A percentile compares a stretch with the other conserved stretches of the same genome.
Conservation (phyloP, 192 early-diverging fungal genomes). For the Coemansia sp. region DNA sequence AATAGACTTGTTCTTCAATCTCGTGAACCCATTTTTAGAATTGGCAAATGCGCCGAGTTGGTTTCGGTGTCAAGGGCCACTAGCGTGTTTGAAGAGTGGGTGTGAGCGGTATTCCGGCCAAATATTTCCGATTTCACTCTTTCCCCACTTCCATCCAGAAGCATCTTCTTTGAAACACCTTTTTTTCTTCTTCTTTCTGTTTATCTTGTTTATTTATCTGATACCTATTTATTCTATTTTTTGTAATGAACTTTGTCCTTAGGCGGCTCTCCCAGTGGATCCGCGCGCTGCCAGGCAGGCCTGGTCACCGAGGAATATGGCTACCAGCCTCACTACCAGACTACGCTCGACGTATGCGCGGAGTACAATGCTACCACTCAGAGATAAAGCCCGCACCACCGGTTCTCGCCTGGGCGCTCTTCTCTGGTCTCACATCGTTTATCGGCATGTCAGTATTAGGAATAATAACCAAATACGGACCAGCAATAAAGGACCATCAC, state of each 20-base stretch:
- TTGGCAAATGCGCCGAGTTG: not conserved
- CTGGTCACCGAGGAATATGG: slow-evolving; percentile 37
- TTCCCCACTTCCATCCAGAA: not conserved
- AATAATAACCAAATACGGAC: slow-evolving; percentile 45
- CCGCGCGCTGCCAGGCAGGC: slow-evolving; percentile 32
- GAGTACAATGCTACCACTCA: slow-evolving; percentile 36
- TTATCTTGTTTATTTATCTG: not conserved
- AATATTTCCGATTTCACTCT: not conserved
- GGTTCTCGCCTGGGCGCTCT: slow-evolving; percentile 39
- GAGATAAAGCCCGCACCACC: slow-evolving; percentile 30
- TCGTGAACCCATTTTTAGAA: not conserved
- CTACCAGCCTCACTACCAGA: slow-evolving; percentile 21
- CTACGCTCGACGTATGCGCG: slow-evolving; percentile 42
- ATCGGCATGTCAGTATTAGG: slow-evolving; percentile 29
- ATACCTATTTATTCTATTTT: not conserved
- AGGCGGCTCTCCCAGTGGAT: slow-evolving; percentile 38
- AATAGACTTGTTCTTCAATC: not conserved
- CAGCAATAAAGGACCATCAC: slow-evolving; percentile 41
- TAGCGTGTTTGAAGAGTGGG: not conserved
- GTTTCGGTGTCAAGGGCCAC: not conserved
- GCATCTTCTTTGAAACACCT: not conserved
- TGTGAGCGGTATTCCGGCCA: not conserved
- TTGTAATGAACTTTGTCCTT: slow-evolving; percentile 28
- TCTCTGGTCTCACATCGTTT: slow-evolving; percentile 45
- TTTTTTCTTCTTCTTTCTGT: not conserved